Conservation (phyloP, 2,329 filamentous ascomycete genomes). For the Eurotiales sp. region DNA sequence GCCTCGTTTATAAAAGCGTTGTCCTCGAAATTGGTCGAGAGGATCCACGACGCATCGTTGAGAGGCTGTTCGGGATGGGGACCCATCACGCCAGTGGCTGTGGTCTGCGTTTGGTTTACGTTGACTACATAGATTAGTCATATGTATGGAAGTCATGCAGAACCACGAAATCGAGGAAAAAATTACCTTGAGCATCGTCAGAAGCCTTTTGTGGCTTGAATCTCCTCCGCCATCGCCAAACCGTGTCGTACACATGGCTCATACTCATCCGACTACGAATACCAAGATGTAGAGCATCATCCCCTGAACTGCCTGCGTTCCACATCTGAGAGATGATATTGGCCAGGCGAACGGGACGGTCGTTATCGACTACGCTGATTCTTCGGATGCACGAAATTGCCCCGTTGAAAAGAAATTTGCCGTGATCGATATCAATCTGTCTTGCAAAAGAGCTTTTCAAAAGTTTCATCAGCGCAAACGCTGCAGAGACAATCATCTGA, state of each 20-base stretch:
- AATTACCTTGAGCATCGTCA: conserved; percentile 64
- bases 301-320: conserved; percentile 44
- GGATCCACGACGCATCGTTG: conserved; percentile 29
- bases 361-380: conserved; percentile 59
- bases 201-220: conserved; percentile 58
- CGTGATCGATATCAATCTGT: conserved; percentile 52
- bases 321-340: conserved; percentile 64
- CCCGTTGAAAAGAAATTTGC: conserved; percentile 54
- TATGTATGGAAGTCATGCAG: not conserved
- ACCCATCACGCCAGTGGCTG: conserved; percentile 22
- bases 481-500: conserved; percentile 62
- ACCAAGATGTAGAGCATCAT: conserved; percentile 53
- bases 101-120: conserved; percentile 33
- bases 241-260: conserved; percentile 62
- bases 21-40: conserved; percentile 34
- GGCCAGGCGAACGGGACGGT: conserved; percentile 59
- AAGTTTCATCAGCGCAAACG: conserved; percentile 61
- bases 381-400: conserved; percentile 56
- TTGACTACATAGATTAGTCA: conserved; percentile 17
- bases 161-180: conserved; percentile 18
- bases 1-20: conserved; percentile 37
- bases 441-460: conserved; percentile 60
- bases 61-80: conserved; percentile 29
- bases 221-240: conserved; percentile 63
- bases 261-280: conserved; percentile 63